Evolutionary conservation across 129 eudicot species (phyloP).

Genomic region (Helichrysum umbraculigerum): DNA sequence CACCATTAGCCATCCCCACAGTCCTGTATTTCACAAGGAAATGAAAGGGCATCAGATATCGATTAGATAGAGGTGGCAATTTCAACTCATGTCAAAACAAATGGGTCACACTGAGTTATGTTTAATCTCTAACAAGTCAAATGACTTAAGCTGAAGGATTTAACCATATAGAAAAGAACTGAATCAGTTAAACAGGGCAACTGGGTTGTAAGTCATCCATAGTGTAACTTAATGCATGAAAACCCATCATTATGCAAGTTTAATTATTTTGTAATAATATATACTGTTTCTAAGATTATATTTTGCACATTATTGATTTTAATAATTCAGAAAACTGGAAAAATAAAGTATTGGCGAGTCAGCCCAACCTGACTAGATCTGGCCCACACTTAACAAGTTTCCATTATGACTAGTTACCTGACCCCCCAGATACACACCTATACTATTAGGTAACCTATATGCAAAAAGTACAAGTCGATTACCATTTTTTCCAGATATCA

Average conservation of each 20-base stretch:
- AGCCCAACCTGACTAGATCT: not conserved
- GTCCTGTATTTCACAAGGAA: constrained; percentile 51
- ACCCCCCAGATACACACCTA: not conserved
- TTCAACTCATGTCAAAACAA: not conserved
- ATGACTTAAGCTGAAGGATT: not conserved
- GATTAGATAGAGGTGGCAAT: not conserved
- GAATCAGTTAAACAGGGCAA: not conserved
- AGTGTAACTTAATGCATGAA: not conserved
- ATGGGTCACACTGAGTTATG: not conserved
- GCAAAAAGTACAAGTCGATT: constrained; percentile 5
- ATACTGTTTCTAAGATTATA: not conserved
- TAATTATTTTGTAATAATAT: not conserved
- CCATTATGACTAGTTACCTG: not conserved
- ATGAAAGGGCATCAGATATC: constrained; percentile 3
- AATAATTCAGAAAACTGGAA: not conserved
- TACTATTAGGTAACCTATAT: not conserved
- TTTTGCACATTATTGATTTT: not conserved
- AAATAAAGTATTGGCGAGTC: not conserved
- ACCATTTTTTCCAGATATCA: constrained; percentile 99
- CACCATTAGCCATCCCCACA: constrained; percentile 90
- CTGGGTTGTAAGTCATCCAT: not conserved
- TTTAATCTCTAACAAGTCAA: not conserved
- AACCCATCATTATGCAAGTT: not conserved
- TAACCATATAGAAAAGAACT: not conserved
- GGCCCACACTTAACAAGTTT: not conserved